phyloP scores from a whole-genome alignment of 305 asterid species.

The Euphrasia arctica region DNA sequence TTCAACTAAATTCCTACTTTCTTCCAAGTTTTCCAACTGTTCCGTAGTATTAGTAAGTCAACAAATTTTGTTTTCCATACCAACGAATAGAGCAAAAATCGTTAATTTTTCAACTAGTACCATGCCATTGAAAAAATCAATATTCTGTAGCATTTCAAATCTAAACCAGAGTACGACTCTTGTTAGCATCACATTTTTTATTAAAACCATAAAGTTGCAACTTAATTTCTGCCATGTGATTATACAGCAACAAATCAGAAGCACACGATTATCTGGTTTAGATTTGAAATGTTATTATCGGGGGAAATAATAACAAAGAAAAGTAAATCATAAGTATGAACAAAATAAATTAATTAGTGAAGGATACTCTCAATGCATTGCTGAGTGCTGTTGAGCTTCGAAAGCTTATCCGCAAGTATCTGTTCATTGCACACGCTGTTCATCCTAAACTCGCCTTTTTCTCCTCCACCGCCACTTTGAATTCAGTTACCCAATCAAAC shows the following conservation, averaged over 20 bases:
- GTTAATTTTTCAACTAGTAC: background rate
- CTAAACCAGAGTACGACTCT: constrained; percentile 11
- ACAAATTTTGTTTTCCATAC: background rate
- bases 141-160: background rate
- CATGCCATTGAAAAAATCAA: background rate
- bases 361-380: constrained; percentile 95
- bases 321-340: background rate
- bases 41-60: background rate
- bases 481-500: constrained; percentile 21
- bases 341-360: constrained; percentile 13
- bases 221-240: constrained; percentile 10
- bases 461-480: constrained; percentile 22
- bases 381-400: constrained; percentile 83
- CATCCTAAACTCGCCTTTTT: constrained; percentile 34
- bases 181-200: background rate
- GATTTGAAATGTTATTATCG: too few relatives aligned
- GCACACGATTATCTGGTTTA: background rate
- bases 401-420: constrained; percentile 85
- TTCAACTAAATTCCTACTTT: constrained; percentile 9
- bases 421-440: constrained; percentile 68
- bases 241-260: background rate
- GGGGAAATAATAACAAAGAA: background rate
- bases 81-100: constrained; percentile 13
- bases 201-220: background rate
- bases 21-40: background rate